Evolutionary conservation across 2,329 filamentous ascomycete species (phyloP), one percentile per base, ranked within the genome.

Genomic region (Calycina marina): DNA sequence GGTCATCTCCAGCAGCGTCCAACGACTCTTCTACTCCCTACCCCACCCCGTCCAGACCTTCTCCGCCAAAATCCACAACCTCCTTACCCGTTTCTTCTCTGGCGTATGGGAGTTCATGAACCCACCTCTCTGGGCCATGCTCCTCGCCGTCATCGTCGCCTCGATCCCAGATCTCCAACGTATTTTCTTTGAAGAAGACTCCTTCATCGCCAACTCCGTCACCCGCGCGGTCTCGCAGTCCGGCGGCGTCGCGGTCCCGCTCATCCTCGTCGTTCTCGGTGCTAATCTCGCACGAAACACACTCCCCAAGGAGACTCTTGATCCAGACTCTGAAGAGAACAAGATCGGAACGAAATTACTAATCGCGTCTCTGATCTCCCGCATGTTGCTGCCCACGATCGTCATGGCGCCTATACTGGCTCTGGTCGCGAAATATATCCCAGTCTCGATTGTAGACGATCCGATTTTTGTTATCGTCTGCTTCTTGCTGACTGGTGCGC

Each of bases 391-490:
- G 4, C 90, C 90, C 1, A 93, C 83, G 0, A 50, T 92, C 25
- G 70, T 94, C 54, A 96, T 96, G 83, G 82, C 85, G 0, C 90
- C 90, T 2, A 62, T 96, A 28, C 61, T 98, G 20, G 88, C 88
- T 0, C 41, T 96, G 11, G 69, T 79, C 28, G 90, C 90, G 37
- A 96, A 94, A 54, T 94, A 77, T 50, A 71, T 93, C 15, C 84
- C 84, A 3, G 69, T 98, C 50, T 92, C 82, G 62, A 96, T 98
- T 46, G 64, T 98, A 18, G 90, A 92, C 53, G 90, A 98, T 52
- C 90, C 90, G 6, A 98, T 98, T 48, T 98, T 98, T 56, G 77
- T 98, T 45, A 83, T 98, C 45, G 90, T 98, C 20, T 94, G 86
- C 59, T 98, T 96, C 67, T 65, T 98, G 42, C 78, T 98, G 44